A percentile compares a stretch with the other conserved stretches of the same genome.
Conservation (phyloP, 1,284 basidiomycete species). For the Tylopilus sp. region DNA sequence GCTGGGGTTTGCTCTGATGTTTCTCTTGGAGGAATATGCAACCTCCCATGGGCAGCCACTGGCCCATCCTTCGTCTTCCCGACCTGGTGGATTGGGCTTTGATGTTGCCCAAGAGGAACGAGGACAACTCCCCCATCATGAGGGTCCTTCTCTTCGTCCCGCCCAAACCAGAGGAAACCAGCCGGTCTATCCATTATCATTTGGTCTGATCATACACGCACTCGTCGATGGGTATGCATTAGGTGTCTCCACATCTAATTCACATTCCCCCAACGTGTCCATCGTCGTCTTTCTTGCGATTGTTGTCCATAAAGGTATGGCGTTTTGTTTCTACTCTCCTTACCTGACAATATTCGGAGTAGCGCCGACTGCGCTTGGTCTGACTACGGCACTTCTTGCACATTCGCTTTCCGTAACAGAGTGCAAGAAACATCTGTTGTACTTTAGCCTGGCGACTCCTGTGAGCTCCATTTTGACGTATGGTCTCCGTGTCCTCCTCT, state of each 20-base stretch:
- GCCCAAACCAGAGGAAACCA: conserved; percentile 18
- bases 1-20: conserved; percentile 81
- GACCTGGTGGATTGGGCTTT: conserved; percentile 10
- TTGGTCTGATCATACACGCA: conserved; percentile 82
- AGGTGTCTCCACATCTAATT: conserved; percentile 65
- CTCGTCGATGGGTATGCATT: conserved; percentile 87
- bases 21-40: conserved; percentile 63
- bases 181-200: conserved; percentile 63
- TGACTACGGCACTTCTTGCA: conserved; percentile 76
- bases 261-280: conserved; percentile 48
- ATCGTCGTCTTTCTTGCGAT: conserved; percentile 84
- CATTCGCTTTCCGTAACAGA: conserved; percentile 61
- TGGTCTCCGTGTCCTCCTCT: conserved; percentile 53
- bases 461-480: conserved; percentile 70
- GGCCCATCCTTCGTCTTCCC: conserved; percentile 23
- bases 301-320: conserved; percentile 79
- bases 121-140: conserved; percentile 13
- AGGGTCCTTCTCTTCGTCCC: conserved; percentile 9
- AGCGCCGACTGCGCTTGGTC: conserved; percentile 84
- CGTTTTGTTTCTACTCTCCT: neutral
- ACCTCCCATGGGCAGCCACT: conserved; percentile 42
- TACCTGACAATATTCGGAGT: conserved; percentile 10
- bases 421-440: conserved; percentile 70
- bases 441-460: conserved; percentile 79
- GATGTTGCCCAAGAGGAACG: conserved; percentile 34